Percentiles rank a stretch among this genome's conserved stretches.
Evolutionary conservation across 768 basidiomycete species (phyloP).

Genomic region (Sarcodon aspratus): DNA sequence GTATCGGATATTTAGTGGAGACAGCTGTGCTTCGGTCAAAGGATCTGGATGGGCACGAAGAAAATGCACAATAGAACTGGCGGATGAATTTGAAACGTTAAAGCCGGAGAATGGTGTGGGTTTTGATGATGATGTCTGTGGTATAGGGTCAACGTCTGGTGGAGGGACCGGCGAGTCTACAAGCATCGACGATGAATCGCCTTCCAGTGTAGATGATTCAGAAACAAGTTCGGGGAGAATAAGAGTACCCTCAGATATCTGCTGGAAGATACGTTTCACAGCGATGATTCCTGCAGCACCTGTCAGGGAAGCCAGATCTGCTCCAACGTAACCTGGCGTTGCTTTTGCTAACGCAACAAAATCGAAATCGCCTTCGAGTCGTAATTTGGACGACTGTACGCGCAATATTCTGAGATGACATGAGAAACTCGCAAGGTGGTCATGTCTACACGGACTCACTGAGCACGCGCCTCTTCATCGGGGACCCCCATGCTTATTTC

Average conservation of each 20-base stretch:
- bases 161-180: slow-evolving; percentile 18
- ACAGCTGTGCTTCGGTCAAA: slow-evolving; percentile 66
- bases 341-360: slow-evolving; percentile 78
- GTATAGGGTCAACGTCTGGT: not conserved
- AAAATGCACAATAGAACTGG: slow-evolving; percentile 79
- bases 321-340: slow-evolving; percentile 96
- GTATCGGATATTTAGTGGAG: slow-evolving; percentile 70
- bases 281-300: slow-evolving; percentile 93
- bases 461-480: slow-evolving; percentile 78
- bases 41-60: slow-evolving; percentile 79
- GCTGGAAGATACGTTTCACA: slow-evolving; percentile 89
- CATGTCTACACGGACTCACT: slow-evolving; percentile 38
- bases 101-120: slow-evolving; percentile 23
- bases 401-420: slow-evolving; percentile 58
- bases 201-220: not conserved
- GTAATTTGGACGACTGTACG: slow-evolving; percentile 75
- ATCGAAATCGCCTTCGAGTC: slow-evolving; percentile 82
- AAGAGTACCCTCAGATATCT: slow-evolving; percentile 48
- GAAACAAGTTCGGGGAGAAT: slow-evolving; percentile 34
- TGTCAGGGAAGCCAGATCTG: slow-evolving; percentile 82
- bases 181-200: slow-evolving; percentile 23
- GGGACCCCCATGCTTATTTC: slow-evolving; percentile 98
- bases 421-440: not conserved
- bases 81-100: slow-evolving; percentile 21
- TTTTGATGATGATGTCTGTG: slow-evolving; percentile 7